Evolutionary conservation across 192 early-diverging fungal genomes (phyloP), one percentile per base, ranked within the genome.

Genomic region (Backusella tuberculispora): DNA sequence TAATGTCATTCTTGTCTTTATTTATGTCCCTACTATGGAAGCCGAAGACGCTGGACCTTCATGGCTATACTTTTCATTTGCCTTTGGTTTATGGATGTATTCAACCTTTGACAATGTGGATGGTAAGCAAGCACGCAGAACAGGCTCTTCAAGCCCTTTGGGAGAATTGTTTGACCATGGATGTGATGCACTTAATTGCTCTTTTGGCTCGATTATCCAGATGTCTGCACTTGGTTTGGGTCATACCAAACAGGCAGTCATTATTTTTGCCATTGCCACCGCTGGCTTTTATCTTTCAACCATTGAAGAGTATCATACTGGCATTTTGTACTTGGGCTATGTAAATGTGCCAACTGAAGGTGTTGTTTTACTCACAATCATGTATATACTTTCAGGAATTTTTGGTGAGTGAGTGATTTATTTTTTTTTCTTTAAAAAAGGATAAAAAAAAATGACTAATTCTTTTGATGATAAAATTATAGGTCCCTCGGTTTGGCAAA

Each of bases 121-220:
- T 73, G 97, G 97, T 19, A 96, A 96, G 81, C 97, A 98, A 79
- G 97, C 97, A 17, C 85, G 97, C 48, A 85, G 95, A 66, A 97
- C 95, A 53, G 92, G 92, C 63, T 90, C 94, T 7, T 90, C 90
- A 0, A 91, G 93, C 37, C 97, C 97, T 17, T 77, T 98, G 73
- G 97, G 97, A 26, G 97, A 98, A 83, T 82, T 98, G 47, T 98
- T 98, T 85, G 97, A 98, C 79, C 97, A 98, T 72, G 94, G 95
- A 41, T 95, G 70, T 43, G 64, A 72, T 50, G 76, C 73, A 63
- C 48, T 81, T 7, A 77, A 77, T 66, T 81, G 66, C 44, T 80
- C 76, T 0, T 82, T 82, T 72, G 76, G 73, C 0, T 65, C 76
- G 42, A 67, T 75, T 19, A 50, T 74, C 15, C 73, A 78, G 41